Base-by-base conservation (phyloP, 2,329 filamentous ascomycete species). In the Neonectria punicea region DNA sequence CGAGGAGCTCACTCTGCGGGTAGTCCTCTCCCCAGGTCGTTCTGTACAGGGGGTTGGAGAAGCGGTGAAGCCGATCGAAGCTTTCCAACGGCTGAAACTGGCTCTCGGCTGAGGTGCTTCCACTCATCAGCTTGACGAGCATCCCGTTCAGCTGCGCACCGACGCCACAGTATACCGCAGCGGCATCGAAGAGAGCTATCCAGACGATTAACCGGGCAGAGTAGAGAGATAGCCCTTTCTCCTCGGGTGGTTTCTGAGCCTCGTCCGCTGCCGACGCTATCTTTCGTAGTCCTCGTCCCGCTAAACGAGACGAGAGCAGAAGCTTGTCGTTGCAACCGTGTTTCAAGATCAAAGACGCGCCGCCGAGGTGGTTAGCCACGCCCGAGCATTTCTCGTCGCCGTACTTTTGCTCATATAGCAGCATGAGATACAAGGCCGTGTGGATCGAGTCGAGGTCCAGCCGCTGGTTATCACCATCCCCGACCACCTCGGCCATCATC, bases 321-420 rank as follows among this genome's bases (percentile, higher is more conserved):
- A 60, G 41, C 9, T 59, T 46, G 18, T 66, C 67, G 57, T 63
- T 64, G 55, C 69, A 74, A 13, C 72, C 70, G 22, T 76, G 69
- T 46, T 74, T 70, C 18, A 80, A 53, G 20, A 80, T 69, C 34
- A 76, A 67, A 3, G 77, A 71, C 4, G 77, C 73, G 1, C 77
- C 78, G 18, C 70, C 71, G 4, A 80, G 70, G 54, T 80, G 78
- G 20, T 77, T 76, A 2, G 71, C 58, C 36, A 77, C 66, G 1
- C 77, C 76, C 8, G 66, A 70, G 20, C 77, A 77, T 11, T 63
- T 67, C 1, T 72, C 70, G 16, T 80, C 78, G n/a, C 78, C 78
- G 39, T 76, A 79, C 36, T 78, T 78, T 58, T 80, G 78, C 66
- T 80, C 78, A 39, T 80, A 80, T 2, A 77, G 47, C 1, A 80